Base-by-base conservation (phyloP, 148 eudicot genomes). In the Linanthus parryae region DNA sequence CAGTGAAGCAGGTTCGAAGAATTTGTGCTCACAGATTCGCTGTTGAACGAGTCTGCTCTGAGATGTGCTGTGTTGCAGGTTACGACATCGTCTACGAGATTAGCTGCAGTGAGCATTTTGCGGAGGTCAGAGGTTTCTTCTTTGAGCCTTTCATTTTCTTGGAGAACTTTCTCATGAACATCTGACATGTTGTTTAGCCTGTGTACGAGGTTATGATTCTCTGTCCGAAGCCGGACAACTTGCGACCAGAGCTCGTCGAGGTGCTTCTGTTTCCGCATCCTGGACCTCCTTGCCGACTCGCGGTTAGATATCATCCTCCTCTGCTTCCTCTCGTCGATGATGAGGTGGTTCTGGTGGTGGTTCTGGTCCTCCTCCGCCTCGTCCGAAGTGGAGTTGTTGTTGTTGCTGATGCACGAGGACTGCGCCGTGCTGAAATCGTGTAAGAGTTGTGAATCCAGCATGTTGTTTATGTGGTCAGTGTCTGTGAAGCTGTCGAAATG, bases 231-330 rank as follows among this genome's bases (percentile, higher is more conserved):
- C 9, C 74, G 67, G 13, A 66, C 49, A 23, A 86, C 92, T 14
- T 76, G 86, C 3, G 86, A 58, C 84, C 86, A 74, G 0, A 86
- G 71, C 71, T 85, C 92, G 14, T 86, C 95, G 0, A 91, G 68
- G 57, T 83, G 97, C 61, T 78, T 81, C 61, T 83, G 95, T 38
- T 91, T 91, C 58, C 94, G 51, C 88, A 91, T 79, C 62, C 97
- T 72, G 0, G 97, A 91, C 64, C 97, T 68, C 2, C 97, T 48
- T 0, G 97, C 97, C 0, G 97, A 91, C 60, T 91, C 95, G 14
- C 94, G 51, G 56, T 91, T 91, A 0, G 97, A 91, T 16, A 85
- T 73, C 95, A 80, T 91, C 40, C 95, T 64, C 36, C 95, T 78
- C 14, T 83, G 73, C 59, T 71, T 83, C 52, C 97, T 74, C 59